Percentiles rank a stretch among this genome's conserved stretches.
Evolutionary conservation across 1,139 yeast species (phyloP).

Genomic region (Meyerozyma carpophila): DNA sequence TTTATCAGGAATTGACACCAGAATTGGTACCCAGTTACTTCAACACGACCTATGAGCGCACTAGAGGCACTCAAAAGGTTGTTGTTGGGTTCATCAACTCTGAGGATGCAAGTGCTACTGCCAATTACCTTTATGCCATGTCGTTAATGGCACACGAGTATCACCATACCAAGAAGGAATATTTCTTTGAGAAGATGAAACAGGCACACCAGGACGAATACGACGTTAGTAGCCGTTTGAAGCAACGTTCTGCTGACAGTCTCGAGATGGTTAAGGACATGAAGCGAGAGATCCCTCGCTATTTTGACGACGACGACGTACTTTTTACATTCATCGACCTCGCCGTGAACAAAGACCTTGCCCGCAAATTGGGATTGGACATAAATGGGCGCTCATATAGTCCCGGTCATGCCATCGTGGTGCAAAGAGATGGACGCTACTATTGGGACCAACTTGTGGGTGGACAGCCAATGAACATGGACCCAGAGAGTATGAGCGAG

Average conservation of each 20-base stretch:
- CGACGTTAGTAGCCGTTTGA: slow-evolving; percentile 18
- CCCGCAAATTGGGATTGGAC: slow-evolving; percentile 38
- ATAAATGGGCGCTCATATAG: slow-evolving; percentile 15
- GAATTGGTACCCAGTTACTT: slow-evolving; percentile 31
- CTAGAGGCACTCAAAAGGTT: slow-evolving; percentile 32
- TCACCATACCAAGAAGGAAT: slow-evolving; percentile 38
- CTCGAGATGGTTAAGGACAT: slow-evolving; percentile 39
- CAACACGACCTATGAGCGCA: slow-evolving; percentile 17
- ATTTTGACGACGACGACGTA: slow-evolving; percentile 38
- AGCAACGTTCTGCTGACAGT: slow-evolving; percentile 36
- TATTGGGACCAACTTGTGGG: slow-evolving; percentile 28
- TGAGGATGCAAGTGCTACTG: slow-evolving; percentile 28
- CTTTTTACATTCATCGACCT: slow-evolving; percentile 51
- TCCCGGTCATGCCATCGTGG: slow-evolving; percentile 10
- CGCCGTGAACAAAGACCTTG: slow-evolving; percentile 25
- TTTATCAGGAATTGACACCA: slow-evolving; percentile 46
- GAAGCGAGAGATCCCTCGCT: slow-evolving; percentile 45
- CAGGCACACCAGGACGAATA: slow-evolving; percentile 30
- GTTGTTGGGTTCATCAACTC: slow-evolving; percentile 52
- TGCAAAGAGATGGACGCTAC: slow-evolving; percentile 21
- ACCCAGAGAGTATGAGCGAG: slow-evolving; percentile 22
- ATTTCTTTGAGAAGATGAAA: slow-evolving; percentile 31
- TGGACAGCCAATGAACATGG: slow-evolving; percentile 25
- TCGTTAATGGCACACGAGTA: slow-evolving; percentile 52
- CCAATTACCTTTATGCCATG: slow-evolving; percentile 35